Evolutionary conservation across 2,329 filamentous ascomycete species (phyloP), one percentile per base, ranked within the genome.

Genomic region (Claviceps cyperi): DNA sequence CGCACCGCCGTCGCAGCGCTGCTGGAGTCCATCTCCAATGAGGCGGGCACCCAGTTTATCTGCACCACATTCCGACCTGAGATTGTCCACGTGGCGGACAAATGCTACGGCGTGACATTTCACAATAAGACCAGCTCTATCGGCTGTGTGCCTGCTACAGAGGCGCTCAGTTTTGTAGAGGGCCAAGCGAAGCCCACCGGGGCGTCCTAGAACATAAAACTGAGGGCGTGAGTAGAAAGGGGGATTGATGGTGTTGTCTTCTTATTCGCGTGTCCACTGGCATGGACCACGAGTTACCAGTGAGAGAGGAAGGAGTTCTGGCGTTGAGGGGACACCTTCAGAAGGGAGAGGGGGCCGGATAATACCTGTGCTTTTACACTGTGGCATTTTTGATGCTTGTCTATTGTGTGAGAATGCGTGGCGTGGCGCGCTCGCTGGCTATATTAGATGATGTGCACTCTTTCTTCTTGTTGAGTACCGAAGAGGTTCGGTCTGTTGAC

Each of bases 21-120:
- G 71, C 76, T 98, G 21, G 75, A 91, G 61, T 83, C 81, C 50
- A 89, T 88, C 55, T 87, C 83, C 14, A 71, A 76, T 52, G 78
- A 81, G 56, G 76, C 75, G 14, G 75, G 76, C 53, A 81, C 77
- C 47, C 77, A 98, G 66, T 98, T 98, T 64, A 98, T 98, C 66
- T 97, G 92, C 75, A 98, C 92, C 4, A 98, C 92, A 2, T 98
- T 98, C 79, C 77, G 92, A 51, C 92, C 92, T 1, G 92, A 98
- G 69, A 96, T 98, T 76, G 78, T 98, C 55, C 80, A 85, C 53
- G 88, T 97, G 19, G 92, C 92, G 3, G 90, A 97, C 71, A 94
- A 95, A 71, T 96, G 91, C 69, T 98, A 98, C 66, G 92, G 92
- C 53, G 92, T 98, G 48, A 88, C 86, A 48, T 97, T 91, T 68